A percentile compares a stretch with the other conserved stretches of the same genome.
Evolutionary conservation across 768 basidiomycete species (phyloP).

Genomic region (Harrya chromipes): DNA sequence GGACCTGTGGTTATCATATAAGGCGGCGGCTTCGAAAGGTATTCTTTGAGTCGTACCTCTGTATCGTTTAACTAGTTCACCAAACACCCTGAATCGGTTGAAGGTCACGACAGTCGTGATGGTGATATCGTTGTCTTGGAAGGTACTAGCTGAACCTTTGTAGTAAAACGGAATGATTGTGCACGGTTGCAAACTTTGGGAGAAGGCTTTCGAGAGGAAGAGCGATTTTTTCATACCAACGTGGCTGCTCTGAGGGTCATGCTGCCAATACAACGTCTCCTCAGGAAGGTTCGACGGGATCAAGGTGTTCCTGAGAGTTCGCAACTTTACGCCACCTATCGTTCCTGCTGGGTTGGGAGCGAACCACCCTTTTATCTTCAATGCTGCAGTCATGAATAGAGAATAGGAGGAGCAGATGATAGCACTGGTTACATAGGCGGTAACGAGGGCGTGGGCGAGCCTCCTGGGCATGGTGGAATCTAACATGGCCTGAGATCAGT

Average conservation of each 20-base stretch:
- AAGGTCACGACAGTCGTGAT: conserved; percentile 83
- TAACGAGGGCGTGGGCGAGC: conserved; percentile 13
- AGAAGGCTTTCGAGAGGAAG: conserved; percentile 67
- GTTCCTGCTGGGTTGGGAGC: background rate
- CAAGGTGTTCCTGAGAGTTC: background rate
- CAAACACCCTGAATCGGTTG: conserved; percentile 71
- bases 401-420: conserved; percentile 32
- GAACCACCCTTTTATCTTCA: conserved; percentile 9
- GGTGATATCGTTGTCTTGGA: conserved; percentile 69
- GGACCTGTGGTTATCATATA: conserved; percentile 51
- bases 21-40: background rate
- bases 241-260: background rate
- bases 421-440: conserved; percentile 26
- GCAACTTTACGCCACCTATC: background rate
- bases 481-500: conserved; percentile 1
- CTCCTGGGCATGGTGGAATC: conserved; percentile 9
- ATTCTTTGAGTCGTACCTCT: conserved; percentile 55
- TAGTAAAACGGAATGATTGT: conserved; percentile 82
- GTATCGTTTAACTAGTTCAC: conserved; percentile 71
- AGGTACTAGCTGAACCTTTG: conserved; percentile 53
- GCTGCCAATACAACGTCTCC: conserved; percentile 23
- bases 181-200: conserved; percentile 66
- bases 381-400: conserved; percentile 14
- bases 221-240: conserved; percentile 44
- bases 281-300: conserved; percentile 7